Percentiles rank a stretch among this genome's conserved stretches.
phyloP scores from a whole-genome alignment of 768 basidiomycete species.

The Xerocomus potaroensis region DNA sequence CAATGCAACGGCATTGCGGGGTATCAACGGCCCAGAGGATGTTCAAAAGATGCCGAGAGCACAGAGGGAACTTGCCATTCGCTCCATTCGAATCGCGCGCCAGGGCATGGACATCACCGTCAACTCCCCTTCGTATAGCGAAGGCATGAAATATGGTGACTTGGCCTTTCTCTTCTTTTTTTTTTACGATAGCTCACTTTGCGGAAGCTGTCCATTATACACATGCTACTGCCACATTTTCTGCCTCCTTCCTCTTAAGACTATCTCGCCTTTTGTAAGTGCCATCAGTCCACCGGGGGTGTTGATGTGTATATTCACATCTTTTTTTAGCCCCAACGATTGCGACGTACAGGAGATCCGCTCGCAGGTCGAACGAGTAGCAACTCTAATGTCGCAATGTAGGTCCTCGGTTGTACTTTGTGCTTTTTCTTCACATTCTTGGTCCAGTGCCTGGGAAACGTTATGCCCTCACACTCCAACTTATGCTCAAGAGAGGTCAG shows the following conservation, averaged over 20 bases:
- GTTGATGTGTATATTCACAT: background rate
- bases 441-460: conserved; percentile 82
- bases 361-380: conserved; percentile 72
- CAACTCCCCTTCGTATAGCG: conserved; percentile 76
- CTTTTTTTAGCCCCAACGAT: conserved; percentile 63
- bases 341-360: conserved; percentile 74
- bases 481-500: conserved; percentile 80
- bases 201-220: conserved; percentile 78
- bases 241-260: conserved; percentile 85
- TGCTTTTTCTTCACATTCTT: conserved; percentile 7
- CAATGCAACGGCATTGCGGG: conserved; percentile 76
- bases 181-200: conserved; percentile 3
- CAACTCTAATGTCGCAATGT: conserved; percentile 76
- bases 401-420: conserved; percentile 22
- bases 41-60: conserved; percentile 76
- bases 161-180: background rate
- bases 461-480: conserved; percentile 83
- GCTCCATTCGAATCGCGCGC: conserved; percentile 79
- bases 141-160: conserved; percentile 89
- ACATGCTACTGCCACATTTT: conserved; percentile 91
- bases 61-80: conserved; percentile 75
- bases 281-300: background rate
- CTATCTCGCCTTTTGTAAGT: conserved; percentile 83
- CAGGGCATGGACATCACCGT: conserved; percentile 83
- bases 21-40: conserved; percentile 83